Conservation (phyloP, 257 asterid genomes). For the Solanum megistacrolobum region DNA sequence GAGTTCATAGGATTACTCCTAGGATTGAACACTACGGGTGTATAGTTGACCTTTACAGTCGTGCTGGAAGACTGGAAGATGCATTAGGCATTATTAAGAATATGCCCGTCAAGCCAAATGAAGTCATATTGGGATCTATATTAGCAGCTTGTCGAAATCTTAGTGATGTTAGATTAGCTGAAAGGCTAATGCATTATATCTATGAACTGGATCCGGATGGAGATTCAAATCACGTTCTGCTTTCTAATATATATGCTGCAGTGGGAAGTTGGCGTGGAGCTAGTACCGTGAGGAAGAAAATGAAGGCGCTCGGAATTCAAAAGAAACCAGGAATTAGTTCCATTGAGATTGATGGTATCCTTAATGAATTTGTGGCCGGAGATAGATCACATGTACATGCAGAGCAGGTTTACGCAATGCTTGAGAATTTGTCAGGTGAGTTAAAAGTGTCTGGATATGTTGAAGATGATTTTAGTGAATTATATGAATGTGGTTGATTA, state of each 20-base stretch:
- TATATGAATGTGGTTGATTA: not conserved
- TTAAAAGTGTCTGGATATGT: conserved; percentile 13
- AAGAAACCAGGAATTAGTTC: conserved; percentile 63
- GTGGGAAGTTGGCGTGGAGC: conserved; percentile 70
- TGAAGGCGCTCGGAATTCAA: conserved; percentile 61
- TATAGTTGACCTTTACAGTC: conserved; percentile 58
- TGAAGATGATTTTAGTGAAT: conserved; percentile 13
- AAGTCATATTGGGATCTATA: conserved; percentile 57
- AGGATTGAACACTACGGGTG: conserved; percentile 79
- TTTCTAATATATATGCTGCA: conserved; percentile 65
- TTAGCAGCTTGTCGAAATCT: conserved; percentile 51
- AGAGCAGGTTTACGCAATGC: conserved; percentile 23
- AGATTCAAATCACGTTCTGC: conserved; percentile 47
- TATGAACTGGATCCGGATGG: conserved; percentile 36
- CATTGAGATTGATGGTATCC: conserved; percentile 36
- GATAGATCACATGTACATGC: conserved; percentile 47
- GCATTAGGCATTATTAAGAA: conserved; percentile 36
- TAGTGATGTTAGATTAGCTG: conserved; percentile 40
- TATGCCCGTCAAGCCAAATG: conserved; percentile 72
- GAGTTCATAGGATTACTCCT: conserved; percentile 34
- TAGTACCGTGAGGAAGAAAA: conserved; percentile 55
- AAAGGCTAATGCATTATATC: conserved; percentile 39
- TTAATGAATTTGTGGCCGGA: conserved; percentile 51
- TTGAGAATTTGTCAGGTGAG: conserved; percentile 37
- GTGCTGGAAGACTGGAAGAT: conserved; percentile 61